Evolutionary conservation across 108 stramenopile species (phyloP).

Genomic region (Skeletonema marinoi): DNA sequence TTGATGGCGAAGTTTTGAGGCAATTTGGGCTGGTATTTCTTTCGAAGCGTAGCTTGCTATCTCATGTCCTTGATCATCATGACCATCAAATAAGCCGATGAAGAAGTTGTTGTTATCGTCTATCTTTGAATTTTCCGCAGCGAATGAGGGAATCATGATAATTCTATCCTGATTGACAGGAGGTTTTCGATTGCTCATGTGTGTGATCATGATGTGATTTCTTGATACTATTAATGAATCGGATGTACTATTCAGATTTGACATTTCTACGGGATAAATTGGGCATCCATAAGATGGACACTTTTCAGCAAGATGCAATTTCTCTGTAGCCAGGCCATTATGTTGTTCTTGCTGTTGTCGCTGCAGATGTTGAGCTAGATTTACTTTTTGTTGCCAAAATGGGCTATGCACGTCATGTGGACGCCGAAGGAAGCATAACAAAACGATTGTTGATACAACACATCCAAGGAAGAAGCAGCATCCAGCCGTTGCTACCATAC

Average conservation of each 20-base stretch:
- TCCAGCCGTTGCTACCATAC: background rate
- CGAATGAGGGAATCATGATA: constrained; percentile 56
- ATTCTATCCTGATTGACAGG: constrained; percentile 71
- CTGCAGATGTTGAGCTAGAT: background rate
- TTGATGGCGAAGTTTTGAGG: constrained; percentile 32
- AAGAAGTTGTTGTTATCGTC: constrained; percentile 48
- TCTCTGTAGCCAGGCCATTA: background rate
- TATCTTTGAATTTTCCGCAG: background rate
- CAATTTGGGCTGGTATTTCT: constrained; percentile 52
- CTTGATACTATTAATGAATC: constrained; percentile 4
- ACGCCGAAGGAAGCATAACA: background rate
- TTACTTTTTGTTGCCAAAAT: background rate
- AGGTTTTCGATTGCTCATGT: constrained; percentile 32
- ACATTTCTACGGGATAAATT: constrained; percentile 10
- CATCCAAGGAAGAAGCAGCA: constrained; percentile 2
- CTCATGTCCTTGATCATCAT: constrained; percentile 58
- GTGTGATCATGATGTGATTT: constrained; percentile 42
- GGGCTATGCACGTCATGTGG: background rate
- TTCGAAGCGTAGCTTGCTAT: constrained; percentile 53
- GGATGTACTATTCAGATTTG: background rate
- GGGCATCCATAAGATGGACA: constrained; percentile 28
- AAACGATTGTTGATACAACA: background rate
- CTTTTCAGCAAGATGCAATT: background rate
- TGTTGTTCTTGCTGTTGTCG: background rate
- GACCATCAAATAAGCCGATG: constrained; percentile 75